Evolutionary conservation across 345 rosid genomes (phyloP), one percentile per base, ranked within the genome.

Genomic region (Eucalyptus cloeziana): DNA sequence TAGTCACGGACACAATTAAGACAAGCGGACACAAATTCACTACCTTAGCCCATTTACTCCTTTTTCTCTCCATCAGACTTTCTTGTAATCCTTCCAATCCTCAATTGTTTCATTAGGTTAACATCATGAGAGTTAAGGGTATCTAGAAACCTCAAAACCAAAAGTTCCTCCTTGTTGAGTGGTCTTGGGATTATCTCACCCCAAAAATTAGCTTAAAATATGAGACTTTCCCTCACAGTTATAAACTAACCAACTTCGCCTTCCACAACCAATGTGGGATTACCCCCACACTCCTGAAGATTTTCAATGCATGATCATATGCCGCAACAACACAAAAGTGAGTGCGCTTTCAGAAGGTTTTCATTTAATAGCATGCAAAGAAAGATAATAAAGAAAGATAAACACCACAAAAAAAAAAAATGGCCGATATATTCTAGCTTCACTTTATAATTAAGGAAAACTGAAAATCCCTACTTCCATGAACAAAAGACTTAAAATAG

Each of bases 231-330:
- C 4, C 5, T 49, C 1, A 49, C 5, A 49, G 5, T 13, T 49
- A 49, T 49, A 49, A 49, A 49, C 50, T 13, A 1, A 49, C 50
- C 1, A 49, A 2, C 2, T 49, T 49, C 0, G 1, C 15, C 4
- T 49, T 49, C 15, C 50, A 49, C 2, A 13, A 13, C 15, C 0
- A 2, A 49, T 49, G 2, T 49, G 15, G 2, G 5, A 45, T 45
- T 2, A 2, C 3, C 47, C 47, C 47, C 0, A 13, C 5, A 49
- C 50, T 49, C 15, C 15, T 49, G 2, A 49, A 49, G 50, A 49
- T 49, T 49, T 15, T 13, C 50, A 58, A 58, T 58, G 2, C 31
- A 62, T 27, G 33, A 13, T 62, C 17, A 62, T 30, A 27, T 62
- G 33, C 16, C 17, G 4, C 33, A 30, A 62, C 13, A 62, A 4